Evolutionary conservation across 306 rosid genomes (phyloP).

Genomic region (Bauhinia variegata): DNA sequence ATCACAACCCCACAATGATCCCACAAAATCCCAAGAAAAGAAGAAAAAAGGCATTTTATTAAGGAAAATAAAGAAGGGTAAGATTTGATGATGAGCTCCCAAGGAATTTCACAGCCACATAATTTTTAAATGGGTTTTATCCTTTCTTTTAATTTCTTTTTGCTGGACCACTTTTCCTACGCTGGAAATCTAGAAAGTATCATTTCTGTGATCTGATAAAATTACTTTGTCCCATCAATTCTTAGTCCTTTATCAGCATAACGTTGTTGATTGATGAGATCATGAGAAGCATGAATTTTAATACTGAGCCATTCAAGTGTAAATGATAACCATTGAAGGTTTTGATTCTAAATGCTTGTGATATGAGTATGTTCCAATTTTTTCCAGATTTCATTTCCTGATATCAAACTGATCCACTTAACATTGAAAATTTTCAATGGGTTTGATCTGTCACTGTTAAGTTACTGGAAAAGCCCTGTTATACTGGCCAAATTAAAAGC

Average conservation of each 20-base stretch:
- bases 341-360: neutral
- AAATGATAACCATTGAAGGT: neutral
- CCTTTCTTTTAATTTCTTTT: too few species aligned
- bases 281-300: neutral
- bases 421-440: neutral
- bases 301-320: slow-evolving; percentile 12
- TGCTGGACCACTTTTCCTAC: slow-evolving; percentile 26
- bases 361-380: neutral
- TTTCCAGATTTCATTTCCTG: neutral
- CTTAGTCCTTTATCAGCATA: slow-evolving; percentile 23
- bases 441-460: neutral
- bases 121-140: slow-evolving; percentile 34
- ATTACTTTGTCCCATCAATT: slow-evolving; percentile 31
- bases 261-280: slow-evolving; percentile 22
- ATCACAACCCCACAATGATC: slow-evolving; percentile 44
- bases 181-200: slow-evolving; percentile 32
- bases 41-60: slow-evolving; percentile 19
- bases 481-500: neutral
- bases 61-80: slow-evolving; percentile 19
- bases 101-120: slow-evolving; percentile 22
- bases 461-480: neutral
- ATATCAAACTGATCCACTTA: slow-evolving; percentile 5
- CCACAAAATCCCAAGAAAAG: slow-evolving; percentile 30
- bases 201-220: slow-evolving; percentile 39
- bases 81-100: slow-evolving; percentile 21